Conservation (phyloP, 805 yeast genomes). For the Scheffersomyces stipitis region DNA sequence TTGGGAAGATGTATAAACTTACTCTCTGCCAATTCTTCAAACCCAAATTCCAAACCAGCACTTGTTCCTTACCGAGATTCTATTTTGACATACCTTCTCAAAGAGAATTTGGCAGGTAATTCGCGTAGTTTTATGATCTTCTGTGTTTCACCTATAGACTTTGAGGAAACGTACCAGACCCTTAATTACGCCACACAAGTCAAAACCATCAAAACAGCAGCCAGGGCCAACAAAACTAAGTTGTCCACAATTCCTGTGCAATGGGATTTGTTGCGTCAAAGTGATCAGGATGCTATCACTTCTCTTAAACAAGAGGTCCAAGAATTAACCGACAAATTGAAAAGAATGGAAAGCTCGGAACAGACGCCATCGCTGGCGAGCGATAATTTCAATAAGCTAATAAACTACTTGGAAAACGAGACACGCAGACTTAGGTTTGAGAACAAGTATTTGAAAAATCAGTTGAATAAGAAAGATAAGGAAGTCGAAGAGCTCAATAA, state of each 20-base stretch:
- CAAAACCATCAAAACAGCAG: constrained; percentile 63
- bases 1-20: constrained; percentile 65
- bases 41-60: constrained; percentile 20
- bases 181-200: constrained; percentile 78
- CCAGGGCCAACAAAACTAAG: constrained; percentile 42
- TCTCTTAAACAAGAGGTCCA: constrained; percentile 32
- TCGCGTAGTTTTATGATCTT: constrained; percentile 90
- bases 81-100: constrained; percentile 67
- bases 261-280: constrained; percentile 28
- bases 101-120: constrained; percentile 78
- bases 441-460: constrained; percentile 29
- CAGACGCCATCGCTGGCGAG: constrained; percentile 1
- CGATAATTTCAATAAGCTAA: constrained; percentile 19
- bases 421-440: constrained; percentile 31
- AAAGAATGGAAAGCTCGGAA: constrained; percentile 10
- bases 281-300: constrained; percentile 26
- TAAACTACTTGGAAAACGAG: constrained; percentile 33
- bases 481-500: constrained; percentile 22
- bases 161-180: constrained; percentile 75
- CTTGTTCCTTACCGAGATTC: constrained; percentile 76
- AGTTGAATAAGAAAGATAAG: constrained; percentile 14
- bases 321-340: constrained; percentile 25
- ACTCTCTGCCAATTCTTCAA: constrained; percentile 42
- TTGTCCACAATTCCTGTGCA: constrained; percentile 26
- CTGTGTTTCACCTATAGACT: constrained; percentile 77